phyloP scores from a whole-genome alignment of 23 red algal genomes.

The Gracilaria gracilis region DNA sequence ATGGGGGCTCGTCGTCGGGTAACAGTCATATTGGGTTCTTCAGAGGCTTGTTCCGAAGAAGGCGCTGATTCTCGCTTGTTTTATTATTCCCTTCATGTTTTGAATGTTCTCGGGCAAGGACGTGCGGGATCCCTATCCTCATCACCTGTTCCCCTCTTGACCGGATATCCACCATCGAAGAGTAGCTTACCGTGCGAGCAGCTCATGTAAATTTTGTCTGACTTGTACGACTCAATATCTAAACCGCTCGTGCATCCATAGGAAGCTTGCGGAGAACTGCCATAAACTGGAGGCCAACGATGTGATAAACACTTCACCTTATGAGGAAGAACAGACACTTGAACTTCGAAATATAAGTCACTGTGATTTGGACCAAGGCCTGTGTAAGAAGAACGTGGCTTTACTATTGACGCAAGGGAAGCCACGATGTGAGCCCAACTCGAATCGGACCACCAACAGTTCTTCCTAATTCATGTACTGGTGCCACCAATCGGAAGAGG shows the following conservation, averaged over 20 bases:
- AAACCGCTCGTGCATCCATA: not conserved
- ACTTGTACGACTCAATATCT: not conserved
- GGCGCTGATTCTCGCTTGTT: conserved; percentile 31
- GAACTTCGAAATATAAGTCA: not conserved
- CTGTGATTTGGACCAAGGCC: not conserved
- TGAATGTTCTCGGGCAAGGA: not conserved
- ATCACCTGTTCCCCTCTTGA: not conserved
- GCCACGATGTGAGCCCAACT: not conserved
- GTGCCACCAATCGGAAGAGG: not conserved
- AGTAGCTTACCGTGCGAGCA: conserved; percentile 3
- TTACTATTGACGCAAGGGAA: not conserved
- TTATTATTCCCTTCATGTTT: conserved; percentile 1
- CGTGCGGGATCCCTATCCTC: too few relatives aligned
- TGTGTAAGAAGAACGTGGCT: not conserved
- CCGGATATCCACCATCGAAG: not conserved
- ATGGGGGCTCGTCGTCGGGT: conserved; percentile 13
- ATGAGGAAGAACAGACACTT: not conserved
- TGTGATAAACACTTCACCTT: not conserved
- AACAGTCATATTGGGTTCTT: conserved; percentile 48
- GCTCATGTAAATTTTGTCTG: conserved; percentile 29
- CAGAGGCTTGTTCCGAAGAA: conserved; percentile 60
- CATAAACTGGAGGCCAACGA: not conserved
- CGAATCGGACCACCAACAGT: not conserved
- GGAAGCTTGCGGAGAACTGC: not conserved
- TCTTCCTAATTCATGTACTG: not conserved